Base-by-base conservation (phyloP, 164 flowering plant species). In the Cinnamomum chago region DNA sequence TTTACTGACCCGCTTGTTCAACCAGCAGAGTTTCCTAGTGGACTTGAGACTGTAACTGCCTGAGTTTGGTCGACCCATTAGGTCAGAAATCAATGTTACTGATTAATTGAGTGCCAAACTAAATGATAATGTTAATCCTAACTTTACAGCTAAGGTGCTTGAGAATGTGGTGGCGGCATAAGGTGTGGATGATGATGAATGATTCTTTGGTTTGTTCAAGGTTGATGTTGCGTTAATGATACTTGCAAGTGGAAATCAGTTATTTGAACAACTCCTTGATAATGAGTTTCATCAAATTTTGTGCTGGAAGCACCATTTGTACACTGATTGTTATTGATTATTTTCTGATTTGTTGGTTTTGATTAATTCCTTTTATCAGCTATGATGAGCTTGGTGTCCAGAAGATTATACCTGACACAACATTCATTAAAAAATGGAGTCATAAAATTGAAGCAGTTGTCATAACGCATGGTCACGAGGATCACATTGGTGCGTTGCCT, bases 401-500 rank as follows among this genome's bases (percentile, higher is more conserved):
- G 81, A 95, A 93, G 82, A 92, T 95, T 66, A 85, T 91, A 60
- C 99, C 99, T 62, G 99, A 95, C 73, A 95, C 98, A 47, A 86
- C 92, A 77, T 95, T 95, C 80, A 95, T 95, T 68, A 93, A 82
- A 73, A 87, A 83, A 84, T 95, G 99, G 99, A 90, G 93, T 76
- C 98, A 93, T 83, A 95, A 95, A 85, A 95, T 95, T 82, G 99
- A 95, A 85, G 99, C 99, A 64, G 94, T 95, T 73, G 78, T 95
- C 64, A 92, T 95, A 73, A 95, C 99, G 17, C 99, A 95, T 86
- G 99, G 99, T 22, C 99, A 95, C 74, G 99, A 95, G 86, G 99
- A 95, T 83, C 99, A 95, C 96, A 95, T 95, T 86, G 99, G 99
- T 90, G 99, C 99, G 82, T 90, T 95, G 93, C 99, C 99, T 82